A percentile compares a stretch with the other conserved stretches of the same genome.
Evolutionary conservation across 2,329 filamentous ascomycete species (phyloP).

Genomic region (Sclerotinia borealis): DNA sequence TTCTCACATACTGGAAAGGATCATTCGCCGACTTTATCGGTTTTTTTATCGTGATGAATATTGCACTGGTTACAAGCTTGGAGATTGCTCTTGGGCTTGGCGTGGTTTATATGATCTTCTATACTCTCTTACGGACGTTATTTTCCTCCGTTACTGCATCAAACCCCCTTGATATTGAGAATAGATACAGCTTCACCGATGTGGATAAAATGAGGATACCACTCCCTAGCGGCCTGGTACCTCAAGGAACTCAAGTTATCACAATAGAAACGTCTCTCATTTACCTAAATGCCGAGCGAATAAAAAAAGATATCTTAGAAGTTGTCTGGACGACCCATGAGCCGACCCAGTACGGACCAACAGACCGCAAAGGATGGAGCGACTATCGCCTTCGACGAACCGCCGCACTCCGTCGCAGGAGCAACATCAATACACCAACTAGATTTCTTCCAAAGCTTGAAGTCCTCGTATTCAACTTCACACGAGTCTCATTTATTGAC

Average conservation of each 20-base stretch:
- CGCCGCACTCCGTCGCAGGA: not conserved
- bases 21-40: slow-evolving; percentile 59
- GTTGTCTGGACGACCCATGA: not conserved
- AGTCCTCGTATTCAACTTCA: slow-evolving; percentile 21
- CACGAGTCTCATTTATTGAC: slow-evolving; percentile 19
- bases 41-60: slow-evolving; percentile 19
- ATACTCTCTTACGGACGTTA: not conserved
- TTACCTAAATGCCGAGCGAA: not conserved
- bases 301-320: slow-evolving; percentile 2
- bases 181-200: not conserved
- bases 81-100: not conserved
- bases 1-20: slow-evolving; percentile 34
- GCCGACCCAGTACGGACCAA: not conserved
- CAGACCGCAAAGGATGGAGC: not conserved
- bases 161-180: not conserved
- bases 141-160: not conserved
- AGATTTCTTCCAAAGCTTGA: slow-evolving; percentile 11
- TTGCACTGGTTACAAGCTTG: not conserved
- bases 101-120: not conserved
- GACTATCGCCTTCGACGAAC: not conserved
- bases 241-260: not conserved
- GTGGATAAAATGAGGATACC: not conserved
- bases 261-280: not conserved
- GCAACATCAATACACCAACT: slow-evolving; percentile 8
- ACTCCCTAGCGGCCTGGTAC: not conserved